Evolutionary conservation across 768 basidiomycete species (phyloP), one percentile per base, ranked within the genome.

Genomic region (Tricholoma terreum): DNA sequence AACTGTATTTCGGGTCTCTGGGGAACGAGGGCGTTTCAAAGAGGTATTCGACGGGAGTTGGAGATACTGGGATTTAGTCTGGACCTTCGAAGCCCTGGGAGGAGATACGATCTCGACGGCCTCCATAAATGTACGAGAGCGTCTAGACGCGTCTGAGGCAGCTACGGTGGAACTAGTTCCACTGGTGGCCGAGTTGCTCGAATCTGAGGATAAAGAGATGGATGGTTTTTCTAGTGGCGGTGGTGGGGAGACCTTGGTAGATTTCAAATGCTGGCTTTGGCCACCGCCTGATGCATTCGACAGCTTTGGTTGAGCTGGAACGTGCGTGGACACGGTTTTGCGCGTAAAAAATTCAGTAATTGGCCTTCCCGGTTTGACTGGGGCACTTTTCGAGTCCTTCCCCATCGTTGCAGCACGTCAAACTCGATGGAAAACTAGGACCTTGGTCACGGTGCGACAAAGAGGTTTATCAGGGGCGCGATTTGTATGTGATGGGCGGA

Each of bases 341-440:
- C 72, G 75, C 35, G 67, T 27, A 55, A 84, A 84, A 62, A 80
- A 84, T 36, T 80, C 75, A 6, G 80, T 80, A 22, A 84, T 75
- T 2, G 70, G 65, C 54, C 61, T 70, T 27, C 65, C 66, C 43
- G 63, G 54, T 46, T 65, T 65, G 4, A 55, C 54, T 30, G 67
- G 11, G 11, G 59, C 46, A 30, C 68, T 72, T 55, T 73, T 75
- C 3, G 67, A 54, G 11, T 62, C 49, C 61, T 68, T 76, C 8
- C 66, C 62, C 71, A 71, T 70, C 53, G 55, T 15, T 30, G 52
- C 49, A 11, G 22, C 61, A 56, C 63, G 60, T 58, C 53, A 53
- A 52, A 19, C 43, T 35, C 40, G 42, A 27, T 14, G 27, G n/a
- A 45, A 35, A 48, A 33, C 8, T 38, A n/a, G 30, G 30, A 27